These are phyloP conservation scores for Pythium aristosporum DNA, from an alignment of 352 stramenopile species.

Conservation along the genomic window DNA sequence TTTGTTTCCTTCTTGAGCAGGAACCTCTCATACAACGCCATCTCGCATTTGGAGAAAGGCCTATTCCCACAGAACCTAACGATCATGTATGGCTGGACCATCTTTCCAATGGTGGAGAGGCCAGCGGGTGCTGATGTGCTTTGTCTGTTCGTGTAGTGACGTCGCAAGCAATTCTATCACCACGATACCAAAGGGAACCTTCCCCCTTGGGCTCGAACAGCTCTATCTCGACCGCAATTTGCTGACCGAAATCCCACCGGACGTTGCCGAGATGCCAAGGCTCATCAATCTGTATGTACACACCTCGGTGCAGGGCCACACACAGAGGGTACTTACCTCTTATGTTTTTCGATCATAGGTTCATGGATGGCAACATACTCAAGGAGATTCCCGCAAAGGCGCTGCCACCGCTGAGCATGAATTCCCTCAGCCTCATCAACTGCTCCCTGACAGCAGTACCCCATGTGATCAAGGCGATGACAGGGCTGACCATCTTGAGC, in stretches of 20 bases:
- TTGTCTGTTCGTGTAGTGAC: neutral
- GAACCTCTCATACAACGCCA: constrained; percentile 8
- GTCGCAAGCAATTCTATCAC: constrained; percentile 9
- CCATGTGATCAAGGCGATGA: constrained; percentile 1
- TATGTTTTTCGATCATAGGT: neutral
- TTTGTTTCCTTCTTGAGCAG: neutral
- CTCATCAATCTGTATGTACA: constrained; percentile 14
- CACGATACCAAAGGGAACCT: neutral
- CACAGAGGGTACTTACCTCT: neutral
- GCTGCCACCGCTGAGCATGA: neutral
- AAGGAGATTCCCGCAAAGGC: constrained; percentile 3
- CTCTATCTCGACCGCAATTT: neutral
- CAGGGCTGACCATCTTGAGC: neutral
- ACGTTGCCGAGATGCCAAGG: constrained; percentile 6
- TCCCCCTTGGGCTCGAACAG: neutral
- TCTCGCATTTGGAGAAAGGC: neutral
- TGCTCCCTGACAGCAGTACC: constrained; percentile 11
- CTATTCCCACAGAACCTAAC: neutral
- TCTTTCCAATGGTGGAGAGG: neutral
- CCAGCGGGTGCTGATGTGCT: neutral
- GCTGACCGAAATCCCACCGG: constrained; percentile 12
- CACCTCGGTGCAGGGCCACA: no score
- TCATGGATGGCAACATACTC: constrained; percentile 12
- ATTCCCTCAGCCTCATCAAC: constrained; percentile 13
- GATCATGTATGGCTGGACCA: neutral